These are phyloP conservation scores for Globisporangium irregulare DNA, from an alignment of 352 stramenopile genomes.

Conservation along the genomic window DNA sequence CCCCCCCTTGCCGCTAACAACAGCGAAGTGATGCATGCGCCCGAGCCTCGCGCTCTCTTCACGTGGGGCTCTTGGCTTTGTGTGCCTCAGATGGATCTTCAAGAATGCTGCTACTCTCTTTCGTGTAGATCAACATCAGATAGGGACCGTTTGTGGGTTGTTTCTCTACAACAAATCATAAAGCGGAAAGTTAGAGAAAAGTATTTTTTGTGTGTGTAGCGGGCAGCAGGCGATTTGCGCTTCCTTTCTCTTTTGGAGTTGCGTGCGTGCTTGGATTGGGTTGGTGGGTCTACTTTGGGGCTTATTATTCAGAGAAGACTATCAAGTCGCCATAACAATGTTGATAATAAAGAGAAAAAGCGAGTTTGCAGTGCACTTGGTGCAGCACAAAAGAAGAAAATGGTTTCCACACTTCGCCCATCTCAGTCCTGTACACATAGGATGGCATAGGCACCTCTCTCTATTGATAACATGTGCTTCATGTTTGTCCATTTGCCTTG, in stretches of 20 bases:
- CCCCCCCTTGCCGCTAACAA: constrained; percentile 13
- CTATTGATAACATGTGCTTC: not conserved
- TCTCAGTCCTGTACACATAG: not conserved
- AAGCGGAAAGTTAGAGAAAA: constrained; percentile 73
- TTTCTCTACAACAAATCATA: constrained; percentile 28
- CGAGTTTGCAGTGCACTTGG: not conserved
- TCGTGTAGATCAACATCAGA: constrained; percentile 52
- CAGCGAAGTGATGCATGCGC: constrained; percentile 51
- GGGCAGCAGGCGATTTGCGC: constrained; percentile 8
- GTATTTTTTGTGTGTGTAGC: constrained; percentile 24
- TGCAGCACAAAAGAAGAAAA: not conserved
- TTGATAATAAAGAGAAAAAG: constrained; percentile 3
- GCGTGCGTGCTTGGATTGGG: not conserved
- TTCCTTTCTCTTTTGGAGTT: constrained; percentile 1
- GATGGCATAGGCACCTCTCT: not conserved
- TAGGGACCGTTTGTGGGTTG: constrained; percentile 59
- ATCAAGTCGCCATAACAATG: not conserved
- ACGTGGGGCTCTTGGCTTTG: not conserved
- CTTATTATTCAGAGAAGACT: not conserved
- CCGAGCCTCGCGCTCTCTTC: constrained; percentile 27
- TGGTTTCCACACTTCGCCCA: not conserved
- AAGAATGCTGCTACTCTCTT: constrained; percentile 35
- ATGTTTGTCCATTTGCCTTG: not conserved
- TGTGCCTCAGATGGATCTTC: constrained; percentile 7
- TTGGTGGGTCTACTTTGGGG: not conserved